Evolutionary conservation across 768 basidiomycete genomes (phyloP), one percentile per base, ranked within the genome.

Genomic region (Lentinula sp.): DNA sequence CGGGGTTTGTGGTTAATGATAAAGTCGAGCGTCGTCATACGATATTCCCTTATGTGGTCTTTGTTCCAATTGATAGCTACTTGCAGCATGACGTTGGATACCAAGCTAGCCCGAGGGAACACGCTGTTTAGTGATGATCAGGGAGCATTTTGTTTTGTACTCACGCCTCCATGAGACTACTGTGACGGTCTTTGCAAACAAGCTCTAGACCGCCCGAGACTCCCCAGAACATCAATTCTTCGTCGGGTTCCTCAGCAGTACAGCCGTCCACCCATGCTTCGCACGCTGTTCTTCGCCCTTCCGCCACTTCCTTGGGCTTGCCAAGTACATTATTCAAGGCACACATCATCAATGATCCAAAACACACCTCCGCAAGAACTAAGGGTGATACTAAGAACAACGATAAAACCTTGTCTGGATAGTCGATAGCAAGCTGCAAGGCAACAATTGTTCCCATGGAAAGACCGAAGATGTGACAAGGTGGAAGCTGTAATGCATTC

Each of bases 381-480:
- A 74, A 63, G 0, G 75, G 75, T 0, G 77, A 77, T 3, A 78
- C 35, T 54, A 78, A 67, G 61, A 73, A 74, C 10, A 74, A 53
- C 0, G 75, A 76, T 1, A 74, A 65, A 3, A 75, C 72, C 62
- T 68, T 71, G 9, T 74, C 67, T 0, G 75, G 76, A 43, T 73
- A 68, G 10, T 66, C 63, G 6, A 76, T 67, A 13, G 74, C 72
- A 41, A 72, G 61, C 61, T 76, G 69, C 20, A 77, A 48, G 18
- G 75, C 71, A 4, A 73, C 67, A 58, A 69, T 73, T 0, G 75
- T 64, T 6, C 77, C 77, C 69, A 74, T 68, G 0, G 76, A 76
- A 18, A 77, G 36, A 4, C 73, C 77, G 18, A 74, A 63, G n/a
- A 77, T 61, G 65, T 77, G 76, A 57, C 76, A 78, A 2, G 73